A percentile compares a stretch with the other conserved stretches of the same genome.
These are phyloP conservation scores for Talaromyces sp. DNA, from an alignment of 2,329 filamentous ascomycete species.

Conservation along the genomic window DNA sequence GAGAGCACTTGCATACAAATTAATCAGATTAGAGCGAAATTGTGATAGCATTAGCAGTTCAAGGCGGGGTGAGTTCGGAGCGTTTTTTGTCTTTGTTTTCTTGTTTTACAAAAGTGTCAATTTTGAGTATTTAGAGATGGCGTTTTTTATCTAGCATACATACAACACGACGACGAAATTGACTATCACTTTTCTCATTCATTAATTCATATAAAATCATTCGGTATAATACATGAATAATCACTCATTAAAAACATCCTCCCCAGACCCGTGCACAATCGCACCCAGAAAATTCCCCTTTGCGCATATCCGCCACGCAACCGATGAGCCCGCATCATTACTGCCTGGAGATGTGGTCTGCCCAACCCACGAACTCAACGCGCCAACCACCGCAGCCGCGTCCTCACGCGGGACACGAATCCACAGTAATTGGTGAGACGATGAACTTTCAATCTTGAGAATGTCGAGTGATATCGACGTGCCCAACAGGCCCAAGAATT, in stretches of 20 bases:
- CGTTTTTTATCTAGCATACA: neutral
- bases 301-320: constrained; percentile 34
- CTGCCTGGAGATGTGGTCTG: neutral
- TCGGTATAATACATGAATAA: neutral
- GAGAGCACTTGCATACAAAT: neutral
- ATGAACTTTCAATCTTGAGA: constrained; percentile 28
- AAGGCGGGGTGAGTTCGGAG: too few species aligned
- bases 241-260: constrained; percentile 24
- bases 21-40: neutral
- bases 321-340: too few species aligned
- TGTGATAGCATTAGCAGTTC: neutral
- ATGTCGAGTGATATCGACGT: constrained; percentile 44
- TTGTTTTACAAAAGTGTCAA: neutral
- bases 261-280: constrained; percentile 27
- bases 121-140: neutral
- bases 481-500: constrained; percentile 43
- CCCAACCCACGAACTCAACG: constrained; percentile 43
- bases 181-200: neutral
- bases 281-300: constrained; percentile 33
- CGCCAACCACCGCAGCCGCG: constrained; percentile 35
- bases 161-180: neutral
- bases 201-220: neutral
- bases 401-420: constrained; percentile 42
- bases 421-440: constrained; percentile 24
- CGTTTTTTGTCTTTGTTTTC: too few species aligned